Percentiles rank a stretch among this genome's conserved stretches.
These are phyloP conservation scores for Aureobasidium sp. DNA, from an alignment of 2,329 filamentous ascomycete genomes.

Conservation along the genomic window DNA sequence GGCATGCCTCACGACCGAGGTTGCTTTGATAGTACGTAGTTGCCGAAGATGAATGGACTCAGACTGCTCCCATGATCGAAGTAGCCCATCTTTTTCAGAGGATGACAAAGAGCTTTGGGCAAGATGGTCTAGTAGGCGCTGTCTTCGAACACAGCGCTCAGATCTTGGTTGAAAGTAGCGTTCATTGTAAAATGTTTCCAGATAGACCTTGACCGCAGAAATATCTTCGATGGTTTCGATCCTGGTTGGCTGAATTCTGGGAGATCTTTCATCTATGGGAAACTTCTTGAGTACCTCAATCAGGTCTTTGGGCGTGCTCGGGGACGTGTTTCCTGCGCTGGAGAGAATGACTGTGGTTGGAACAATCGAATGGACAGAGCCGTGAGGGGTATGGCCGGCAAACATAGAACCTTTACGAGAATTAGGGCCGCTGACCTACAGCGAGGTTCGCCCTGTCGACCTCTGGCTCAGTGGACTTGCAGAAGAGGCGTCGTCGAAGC, in stretches of 20 bases:
- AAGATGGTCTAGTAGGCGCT: conserved; percentile 56
- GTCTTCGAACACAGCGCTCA: conserved; percentile 52
- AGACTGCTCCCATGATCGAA: conserved; percentile 52
- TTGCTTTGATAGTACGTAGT: conserved; percentile 58
- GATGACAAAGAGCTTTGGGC: conserved; percentile 45
- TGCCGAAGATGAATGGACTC: conserved; percentile 72
- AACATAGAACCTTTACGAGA: not conserved
- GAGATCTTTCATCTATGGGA: conserved; percentile 25
- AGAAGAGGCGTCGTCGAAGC: not conserved
- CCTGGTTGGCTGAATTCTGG: conserved; percentile 15
- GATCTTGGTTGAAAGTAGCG: conserved; percentile 46
- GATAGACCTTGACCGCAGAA: conserved; percentile 72
- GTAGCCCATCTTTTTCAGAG: conserved; percentile 46
- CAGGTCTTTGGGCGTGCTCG: conserved; percentile 11
- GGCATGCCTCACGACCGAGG: conserved; percentile 40
- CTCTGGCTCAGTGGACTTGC: conserved; percentile 22
- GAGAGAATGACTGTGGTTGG: not conserved
- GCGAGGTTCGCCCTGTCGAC: conserved; percentile 27
- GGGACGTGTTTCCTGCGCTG: not conserved
- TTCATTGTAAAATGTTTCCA: conserved; percentile 79
- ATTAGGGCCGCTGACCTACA: conserved; percentile 16
- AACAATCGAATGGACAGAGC: not conserved
- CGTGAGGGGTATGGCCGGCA: not conserved
- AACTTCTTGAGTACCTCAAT: conserved; percentile 21
- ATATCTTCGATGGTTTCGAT: conserved; percentile 63